Evolutionary conservation across 352 stramenopile species (phyloP).

Genomic region (Blastocystis sp.): DNA sequence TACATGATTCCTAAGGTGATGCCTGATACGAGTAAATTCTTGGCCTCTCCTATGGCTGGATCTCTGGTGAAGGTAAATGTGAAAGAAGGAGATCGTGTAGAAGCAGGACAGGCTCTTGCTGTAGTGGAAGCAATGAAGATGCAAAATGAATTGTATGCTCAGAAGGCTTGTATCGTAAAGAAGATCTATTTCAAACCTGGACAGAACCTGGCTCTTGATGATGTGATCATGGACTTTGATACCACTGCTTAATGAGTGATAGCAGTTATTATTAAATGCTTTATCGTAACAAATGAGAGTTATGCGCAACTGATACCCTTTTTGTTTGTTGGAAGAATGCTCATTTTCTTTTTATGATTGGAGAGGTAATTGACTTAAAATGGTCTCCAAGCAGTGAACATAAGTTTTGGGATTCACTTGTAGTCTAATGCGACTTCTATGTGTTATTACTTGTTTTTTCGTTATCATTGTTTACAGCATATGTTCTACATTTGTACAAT

Average conservation of each 20-base stretch:
- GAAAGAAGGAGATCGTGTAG: conserved; percentile 53
- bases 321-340: too few species aligned
- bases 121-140: conserved; percentile 98
- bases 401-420: too few species aligned
- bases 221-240: conserved; percentile 86
- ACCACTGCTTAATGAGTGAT: neutral
- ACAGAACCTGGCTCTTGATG: conserved; percentile 83
- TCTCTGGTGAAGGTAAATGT: conserved; percentile 36
- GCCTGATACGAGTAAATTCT: conserved; percentile 20
- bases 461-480: too few species aligned
- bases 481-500: too few species aligned
- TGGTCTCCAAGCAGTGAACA: too few species aligned
- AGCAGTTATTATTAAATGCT: too few species aligned
- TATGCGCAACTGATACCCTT: too few species aligned
- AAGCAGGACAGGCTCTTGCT: conserved; percentile 86
- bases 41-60: conserved; percentile 45
- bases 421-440: too few species aligned
- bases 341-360: too few species aligned
- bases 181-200: conserved; percentile 80
- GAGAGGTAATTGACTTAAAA: too few species aligned
- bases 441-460: too few species aligned
- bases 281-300: too few species aligned
- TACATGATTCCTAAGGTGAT: conserved; percentile 45
- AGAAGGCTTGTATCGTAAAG: conserved; percentile 82
- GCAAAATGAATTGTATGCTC: conserved; percentile 89